Evolutionary conservation across 495 filamentous ascomycete genomes (phyloP).

Genomic region (Podospora pseudopauciseta): DNA sequence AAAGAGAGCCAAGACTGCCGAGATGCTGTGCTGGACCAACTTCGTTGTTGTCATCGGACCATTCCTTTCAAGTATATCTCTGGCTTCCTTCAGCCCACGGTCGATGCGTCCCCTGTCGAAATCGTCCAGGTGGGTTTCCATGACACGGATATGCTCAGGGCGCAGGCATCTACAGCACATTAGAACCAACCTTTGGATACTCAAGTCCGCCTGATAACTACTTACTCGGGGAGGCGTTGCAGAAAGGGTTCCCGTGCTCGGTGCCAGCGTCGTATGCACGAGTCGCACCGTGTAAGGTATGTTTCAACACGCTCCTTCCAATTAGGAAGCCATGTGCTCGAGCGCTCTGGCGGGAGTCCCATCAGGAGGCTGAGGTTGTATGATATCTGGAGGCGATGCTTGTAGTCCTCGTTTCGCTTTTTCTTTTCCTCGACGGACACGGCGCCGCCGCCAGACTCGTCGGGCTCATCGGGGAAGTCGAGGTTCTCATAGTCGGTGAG

Average conservation of each 20-base stretch:
- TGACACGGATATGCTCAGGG: conserved; percentile 29
- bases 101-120: conserved; percentile 40
- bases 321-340: conserved; percentile 55
- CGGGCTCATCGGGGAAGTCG: conserved; percentile 31
- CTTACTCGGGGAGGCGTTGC: conserved; percentile 40
- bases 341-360: conserved; percentile 60
- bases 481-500: conserved; percentile 53
- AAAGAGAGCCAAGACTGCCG: conserved; percentile 47
- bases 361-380: conserved; percentile 65
- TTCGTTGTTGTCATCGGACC: conserved; percentile 31
- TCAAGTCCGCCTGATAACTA: neutral
- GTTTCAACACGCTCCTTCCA: conserved; percentile 48
- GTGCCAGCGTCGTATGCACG: conserved; percentile 79
- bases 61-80: conserved; percentile 37
- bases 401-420: conserved; percentile 45
- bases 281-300: conserved; percentile 65
- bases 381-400: conserved; percentile 52
- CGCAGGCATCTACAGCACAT: conserved; percentile 29
- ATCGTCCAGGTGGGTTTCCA: conserved; percentile 44
- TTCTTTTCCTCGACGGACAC: conserved; percentile 37
- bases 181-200: conserved; percentile 32
- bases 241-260: conserved; percentile 42
- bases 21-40: conserved; percentile 31
- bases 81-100: conserved; percentile 35
- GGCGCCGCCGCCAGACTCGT: conserved; percentile 14